Percentiles rank a stretch among this genome's conserved stretches.
Conservation (phyloP, 345 rosid species). For the Populus alba region DNA sequence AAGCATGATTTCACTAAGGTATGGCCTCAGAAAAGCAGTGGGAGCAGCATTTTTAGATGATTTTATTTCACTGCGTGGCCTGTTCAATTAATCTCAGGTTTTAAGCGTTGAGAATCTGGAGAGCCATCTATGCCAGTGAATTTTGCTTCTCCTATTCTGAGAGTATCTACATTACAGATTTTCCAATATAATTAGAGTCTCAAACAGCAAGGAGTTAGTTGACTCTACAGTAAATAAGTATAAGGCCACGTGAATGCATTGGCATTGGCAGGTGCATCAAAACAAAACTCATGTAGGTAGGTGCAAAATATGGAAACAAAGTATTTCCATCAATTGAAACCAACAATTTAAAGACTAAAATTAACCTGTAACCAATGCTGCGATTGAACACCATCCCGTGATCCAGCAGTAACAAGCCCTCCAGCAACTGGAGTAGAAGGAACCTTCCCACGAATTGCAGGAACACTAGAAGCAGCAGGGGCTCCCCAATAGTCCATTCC, state of each 20-base stretch:
- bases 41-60: no score
- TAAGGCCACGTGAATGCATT: background rate
- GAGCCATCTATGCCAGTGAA: background rate
- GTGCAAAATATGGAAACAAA: background rate
- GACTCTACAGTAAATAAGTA: background rate
- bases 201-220: background rate
- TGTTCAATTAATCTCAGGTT: background rate
- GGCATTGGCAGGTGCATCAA: background rate
- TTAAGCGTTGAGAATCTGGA: background rate
- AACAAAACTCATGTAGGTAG: background rate
- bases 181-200: background rate
- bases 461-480: constrained; percentile 54
- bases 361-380: constrained; percentile 85
- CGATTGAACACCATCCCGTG: constrained; percentile 69
- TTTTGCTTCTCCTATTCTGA: background rate
- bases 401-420: constrained; percentile 53
- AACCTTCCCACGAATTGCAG: constrained; percentile 69
- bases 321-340: background rate
- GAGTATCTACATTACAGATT: background rate
- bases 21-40: background rate
- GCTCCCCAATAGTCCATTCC: constrained; percentile 99
- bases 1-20: background rate
- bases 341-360: background rate
- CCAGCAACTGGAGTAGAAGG: constrained; percentile 69
- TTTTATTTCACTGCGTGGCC: no score